A percentile compares a stretch with the other conserved stretches of the same genome.
These are phyloP conservation scores for Coemansia sp. DNA, from an alignment of 192 early-diverging fungal species.

Conservation along the genomic window DNA sequence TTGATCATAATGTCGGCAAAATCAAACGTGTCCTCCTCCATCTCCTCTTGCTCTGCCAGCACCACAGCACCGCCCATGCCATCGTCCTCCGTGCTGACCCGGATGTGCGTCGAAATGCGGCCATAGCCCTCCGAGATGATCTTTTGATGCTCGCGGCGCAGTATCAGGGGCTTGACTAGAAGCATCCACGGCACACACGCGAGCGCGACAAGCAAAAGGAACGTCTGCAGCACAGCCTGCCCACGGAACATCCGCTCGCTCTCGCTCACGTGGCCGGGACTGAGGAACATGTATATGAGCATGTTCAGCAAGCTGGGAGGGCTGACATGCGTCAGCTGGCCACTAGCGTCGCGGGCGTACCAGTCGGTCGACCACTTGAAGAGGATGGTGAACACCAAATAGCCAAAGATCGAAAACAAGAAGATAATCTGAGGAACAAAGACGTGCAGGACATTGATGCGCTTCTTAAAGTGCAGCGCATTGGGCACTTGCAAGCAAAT, in stretches of 20 bases:
- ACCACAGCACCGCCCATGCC: constrained; percentile 46
- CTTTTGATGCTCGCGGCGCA: constrained; percentile 77
- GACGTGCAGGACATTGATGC: constrained; percentile 74
- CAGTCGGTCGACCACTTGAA: constrained; percentile 97
- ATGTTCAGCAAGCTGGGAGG: constrained; percentile 95
- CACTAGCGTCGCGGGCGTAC: constrained; percentile 65
- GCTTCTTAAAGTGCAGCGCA: constrained; percentile 81
- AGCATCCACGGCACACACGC: constrained; percentile 98
- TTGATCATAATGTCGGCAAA: constrained; percentile 96
- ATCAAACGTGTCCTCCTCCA: constrained; percentile 75
- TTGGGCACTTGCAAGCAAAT: constrained; percentile 87
- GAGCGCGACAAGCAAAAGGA: constrained; percentile 77
- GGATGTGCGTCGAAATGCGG: constrained; percentile 52
- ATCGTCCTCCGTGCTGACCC: constrained; percentile 50
- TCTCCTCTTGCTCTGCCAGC: constrained; percentile 62
- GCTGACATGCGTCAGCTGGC: constrained; percentile 62
- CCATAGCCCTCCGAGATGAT: constrained; percentile 72
- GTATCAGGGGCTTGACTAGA: constrained; percentile 82
- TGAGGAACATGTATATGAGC: constrained; percentile 98
- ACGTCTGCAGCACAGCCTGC: constrained; percentile 77
- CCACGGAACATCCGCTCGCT: constrained; percentile 76
- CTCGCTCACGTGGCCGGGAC: constrained; percentile 72
- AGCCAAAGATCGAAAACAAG: constrained; percentile 92
- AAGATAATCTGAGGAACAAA: constrained; percentile 95
- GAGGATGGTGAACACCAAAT: constrained; percentile 83